Evolutionary conservation across 805 yeast genomes (phyloP).

Genomic region (Nakazawaea peltata): DNA sequence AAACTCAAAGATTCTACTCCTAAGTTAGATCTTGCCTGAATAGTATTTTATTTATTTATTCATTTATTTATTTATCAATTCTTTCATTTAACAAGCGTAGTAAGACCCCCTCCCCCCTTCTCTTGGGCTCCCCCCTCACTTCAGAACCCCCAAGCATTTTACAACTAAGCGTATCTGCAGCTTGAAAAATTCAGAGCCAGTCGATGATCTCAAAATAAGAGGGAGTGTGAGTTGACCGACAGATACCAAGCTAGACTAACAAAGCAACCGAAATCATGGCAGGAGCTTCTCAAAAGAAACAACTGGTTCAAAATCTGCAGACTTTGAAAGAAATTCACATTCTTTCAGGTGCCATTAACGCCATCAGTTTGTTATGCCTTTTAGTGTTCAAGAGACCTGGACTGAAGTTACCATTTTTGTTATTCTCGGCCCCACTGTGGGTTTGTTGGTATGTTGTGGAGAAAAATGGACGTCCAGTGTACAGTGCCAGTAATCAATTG

Average conservation of each 20-base stretch:
- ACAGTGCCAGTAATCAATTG: slow-evolving; percentile 33
- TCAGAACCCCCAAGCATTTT: too few species aligned
- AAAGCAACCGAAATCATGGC: too few species aligned
- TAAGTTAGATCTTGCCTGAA: slow-evolving; percentile 6
- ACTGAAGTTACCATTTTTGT: slow-evolving; percentile 32
- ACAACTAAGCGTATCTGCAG: too few species aligned
- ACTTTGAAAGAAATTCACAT: slow-evolving; percentile 23
- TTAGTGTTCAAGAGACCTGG: slow-evolving; percentile 36
- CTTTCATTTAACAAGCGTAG: too few species aligned
- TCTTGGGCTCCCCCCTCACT: too few species aligned
- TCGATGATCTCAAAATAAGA: background rate
- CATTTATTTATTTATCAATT: too few species aligned
- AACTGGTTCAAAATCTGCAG: slow-evolving; percentile 22
- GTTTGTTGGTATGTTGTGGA: slow-evolving; percentile 47
- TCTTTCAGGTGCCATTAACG: slow-evolving; percentile 30
- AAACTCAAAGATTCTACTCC: slow-evolving; percentile 39
- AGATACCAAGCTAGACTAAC: too few species aligned
- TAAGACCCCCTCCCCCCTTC: background rate
- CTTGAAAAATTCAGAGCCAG: background rate
- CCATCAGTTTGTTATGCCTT: slow-evolving; percentile 27
- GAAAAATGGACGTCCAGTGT: slow-evolving; percentile 52
- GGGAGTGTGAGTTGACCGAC: too few species aligned
- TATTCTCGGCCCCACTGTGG: slow-evolving; percentile 31
- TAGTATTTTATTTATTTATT: background rate
- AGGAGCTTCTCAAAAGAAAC: slow-evolving; percentile 30